Evolutionary conservation across 345 rosid species (phyloP).

Genomic region (Ceriops decandra): DNA sequence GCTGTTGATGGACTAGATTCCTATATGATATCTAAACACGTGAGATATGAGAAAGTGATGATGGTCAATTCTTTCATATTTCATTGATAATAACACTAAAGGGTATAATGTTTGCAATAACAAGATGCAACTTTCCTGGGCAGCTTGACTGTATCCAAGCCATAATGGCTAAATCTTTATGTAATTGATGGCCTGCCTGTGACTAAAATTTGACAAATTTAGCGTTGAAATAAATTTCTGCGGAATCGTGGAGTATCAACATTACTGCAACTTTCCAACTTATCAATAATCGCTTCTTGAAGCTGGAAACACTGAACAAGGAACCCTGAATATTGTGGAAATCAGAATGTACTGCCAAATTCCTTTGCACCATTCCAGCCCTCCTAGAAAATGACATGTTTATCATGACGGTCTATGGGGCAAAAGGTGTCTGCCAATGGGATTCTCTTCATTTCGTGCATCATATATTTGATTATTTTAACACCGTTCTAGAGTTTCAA

Average conservation of each 20-base stretch:
- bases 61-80: constrained; percentile 1
- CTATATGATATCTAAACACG: neutral
- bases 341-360: neutral
- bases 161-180: no score
- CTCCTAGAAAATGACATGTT: constrained; percentile 77
- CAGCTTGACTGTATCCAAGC: no score
- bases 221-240: no score
- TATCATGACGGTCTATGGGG: constrained; percentile 77
- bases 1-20: neutral
- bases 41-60: neutral
- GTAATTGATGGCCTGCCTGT: no score
- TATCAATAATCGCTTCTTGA: no score
- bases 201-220: no score
- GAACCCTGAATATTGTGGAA: no score
- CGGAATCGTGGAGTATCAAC: no score
- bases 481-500: constrained; percentile 70
- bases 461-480: constrained; percentile 53
- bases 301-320: no score
- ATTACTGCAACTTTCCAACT: no score
- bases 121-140: no score
- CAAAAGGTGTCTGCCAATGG: constrained; percentile 64
- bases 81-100: neutral
- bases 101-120: neutral
- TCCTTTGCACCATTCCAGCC: constrained; percentile 61
- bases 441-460: constrained; percentile 53